Evolutionary conservation across 1,284 basidiomycete genomes (phyloP).

Genomic region (Cryptococcus hybrid): DNA sequence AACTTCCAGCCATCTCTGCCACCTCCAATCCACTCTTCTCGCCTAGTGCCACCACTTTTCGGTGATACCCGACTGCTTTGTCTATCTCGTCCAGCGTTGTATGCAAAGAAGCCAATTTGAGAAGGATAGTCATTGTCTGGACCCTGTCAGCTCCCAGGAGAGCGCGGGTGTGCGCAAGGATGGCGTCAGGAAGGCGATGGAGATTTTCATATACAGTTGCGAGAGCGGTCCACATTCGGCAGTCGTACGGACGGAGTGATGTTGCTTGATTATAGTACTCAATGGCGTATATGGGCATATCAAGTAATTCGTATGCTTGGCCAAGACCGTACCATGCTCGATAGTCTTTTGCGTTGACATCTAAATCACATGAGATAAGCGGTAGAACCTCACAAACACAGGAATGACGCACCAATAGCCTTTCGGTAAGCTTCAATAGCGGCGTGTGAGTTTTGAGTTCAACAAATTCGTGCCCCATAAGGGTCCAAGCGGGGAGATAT

Average conservation of each 20-base stretch:
- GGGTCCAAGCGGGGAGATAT: constrained; percentile 96
- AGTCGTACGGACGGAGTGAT: constrained; percentile 92
- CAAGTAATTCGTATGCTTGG: constrained; percentile 94
- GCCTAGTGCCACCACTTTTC: constrained; percentile 67
- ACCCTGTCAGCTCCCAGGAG: constrained; percentile 77
- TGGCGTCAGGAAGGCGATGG: constrained; percentile 75
- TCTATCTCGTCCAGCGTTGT: constrained; percentile 39
- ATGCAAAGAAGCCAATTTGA: constrained; percentile 73
- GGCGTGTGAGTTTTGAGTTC: constrained; percentile 99
- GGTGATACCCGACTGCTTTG: constrained; percentile 34
- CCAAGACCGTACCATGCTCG: constrained; percentile 98
- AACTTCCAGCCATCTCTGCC: constrained; percentile 74
- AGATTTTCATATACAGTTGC: constrained; percentile 93
- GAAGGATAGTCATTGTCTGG: constrained; percentile 69
- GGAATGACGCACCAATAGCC: constrained; percentile 72
- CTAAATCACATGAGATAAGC: constrained; percentile 47
- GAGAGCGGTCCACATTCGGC: constrained; percentile 92
- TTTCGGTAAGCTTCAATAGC: constrained; percentile 96
- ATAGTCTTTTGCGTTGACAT: constrained; percentile 95
- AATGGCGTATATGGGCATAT: constrained; percentile 93
- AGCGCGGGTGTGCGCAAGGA: constrained; percentile 84
- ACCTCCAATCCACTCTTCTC: constrained; percentile 60
- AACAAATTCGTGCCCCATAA: constrained; percentile 98
- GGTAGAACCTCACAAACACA: background rate
- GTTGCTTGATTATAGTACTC: constrained; percentile 97